Evolutionary conservation across 257 asterid species (phyloP), one percentile per base, ranked within the genome.

Genomic region (Prunella vulgaris): DNA sequence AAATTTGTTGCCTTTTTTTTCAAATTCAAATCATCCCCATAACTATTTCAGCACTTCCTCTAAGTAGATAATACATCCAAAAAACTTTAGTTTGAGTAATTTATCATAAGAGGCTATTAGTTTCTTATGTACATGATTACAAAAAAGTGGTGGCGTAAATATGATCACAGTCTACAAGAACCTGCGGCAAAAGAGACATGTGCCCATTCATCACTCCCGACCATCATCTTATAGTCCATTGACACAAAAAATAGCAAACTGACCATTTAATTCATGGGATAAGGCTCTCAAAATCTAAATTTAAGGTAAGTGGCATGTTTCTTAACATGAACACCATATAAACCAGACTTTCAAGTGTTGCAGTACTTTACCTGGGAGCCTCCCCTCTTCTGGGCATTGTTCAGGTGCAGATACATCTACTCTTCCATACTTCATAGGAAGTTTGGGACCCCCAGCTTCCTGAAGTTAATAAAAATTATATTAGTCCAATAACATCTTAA

Each of bases 381-480:
- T 89, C 69, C 99, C 99, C 70, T 94, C 99, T 82, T 94, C 99
- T 62, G 99, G 99, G 77, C 97, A 89, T 76, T 89, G 87, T 15
- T 89, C 96, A 60, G 99, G 89, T 69, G 17, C 85, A 40, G 93
- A 68, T 63, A 89, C 96, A 76, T 94, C 97, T 18, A 87, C 93
- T 83, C 99, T 86, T 72, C 97, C 99, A 78, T 94, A 94, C 74
- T 85, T 94, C 99, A 94, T 94, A 10, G 97, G 97, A 73, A 94
- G 84, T 78, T 91, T 86, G 57, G 99, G 97, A 0, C 97, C 97
- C 25, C 99, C 97, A 78, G 99, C 92, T 71, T 89, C 99, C 99
- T 93, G 74, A 20, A 79, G 28, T 58, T 60, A 60, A 46, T 37
- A 78, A 68, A 75, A 70, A 70, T 38, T 0, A 25, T 5, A 42